These are phyloP conservation scores for Cajanus cajan DNA, from an alignment of 306 rosid genomes.

Conservation along the genomic window DNA sequence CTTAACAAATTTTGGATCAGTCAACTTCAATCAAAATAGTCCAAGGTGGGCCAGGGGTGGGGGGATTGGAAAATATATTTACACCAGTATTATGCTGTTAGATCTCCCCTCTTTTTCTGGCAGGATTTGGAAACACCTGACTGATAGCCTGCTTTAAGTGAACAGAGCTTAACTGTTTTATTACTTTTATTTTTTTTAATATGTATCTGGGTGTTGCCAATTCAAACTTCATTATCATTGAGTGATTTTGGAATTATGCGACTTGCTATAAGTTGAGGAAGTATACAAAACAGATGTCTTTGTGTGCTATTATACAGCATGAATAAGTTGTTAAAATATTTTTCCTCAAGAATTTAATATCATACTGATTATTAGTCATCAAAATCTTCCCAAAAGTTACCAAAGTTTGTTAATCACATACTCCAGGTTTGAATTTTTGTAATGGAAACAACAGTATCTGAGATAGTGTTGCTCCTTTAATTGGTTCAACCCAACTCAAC, in stretches of 20 bases:
- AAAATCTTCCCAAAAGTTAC: background rate
- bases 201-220: background rate
- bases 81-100: slow-evolving; percentile 6
- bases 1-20: slow-evolving; percentile 8
- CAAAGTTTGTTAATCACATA: background rate
- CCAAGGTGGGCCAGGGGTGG: background rate
- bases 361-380: background rate
- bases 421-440: background rate
- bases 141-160: background rate
- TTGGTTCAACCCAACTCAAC: background rate
- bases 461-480: background rate
- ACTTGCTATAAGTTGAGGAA: background rate
- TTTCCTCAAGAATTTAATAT: background rate
- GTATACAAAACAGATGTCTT: background rate
- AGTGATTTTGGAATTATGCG: background rate
- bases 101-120: background rate
- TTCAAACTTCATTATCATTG: background rate
- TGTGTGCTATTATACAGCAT: background rate
- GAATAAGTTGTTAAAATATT: background rate
- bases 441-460: background rate
- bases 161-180: slow-evolving; percentile 10
- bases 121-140: slow-evolving; percentile 1
- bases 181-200: background rate
- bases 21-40: background rate
- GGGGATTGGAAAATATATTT: background rate